Evolutionary conservation across 192 early-diverging fungal species (phyloP).

Genomic region (Coemansia erecta): DNA sequence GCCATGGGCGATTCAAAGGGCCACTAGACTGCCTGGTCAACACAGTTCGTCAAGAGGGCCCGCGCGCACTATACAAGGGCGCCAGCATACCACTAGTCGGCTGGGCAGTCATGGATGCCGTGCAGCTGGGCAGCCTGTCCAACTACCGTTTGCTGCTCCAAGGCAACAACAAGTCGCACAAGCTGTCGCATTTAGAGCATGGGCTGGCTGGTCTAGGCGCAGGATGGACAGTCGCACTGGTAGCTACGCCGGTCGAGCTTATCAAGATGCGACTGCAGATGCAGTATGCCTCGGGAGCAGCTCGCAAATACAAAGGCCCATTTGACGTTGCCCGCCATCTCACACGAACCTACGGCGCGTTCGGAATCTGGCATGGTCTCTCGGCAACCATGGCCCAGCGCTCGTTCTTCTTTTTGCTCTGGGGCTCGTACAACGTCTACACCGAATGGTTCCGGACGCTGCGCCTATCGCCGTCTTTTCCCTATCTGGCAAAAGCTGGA

Average conservation of each 20-base stretch:
- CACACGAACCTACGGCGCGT: conserved; percentile 71
- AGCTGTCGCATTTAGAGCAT: conserved; percentile 66
- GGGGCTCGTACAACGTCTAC: conserved; percentile 60
- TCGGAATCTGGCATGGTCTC: conserved; percentile 84
- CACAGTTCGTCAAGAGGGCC: conserved; percentile 68
- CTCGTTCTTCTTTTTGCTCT: conserved; percentile 71
- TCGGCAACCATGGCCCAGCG: conserved; percentile 80
- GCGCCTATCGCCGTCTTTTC: conserved; percentile 44
- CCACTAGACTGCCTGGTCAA: conserved; percentile 65
- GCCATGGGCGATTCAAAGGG: conserved; percentile 68
- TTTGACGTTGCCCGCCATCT: conserved; percentile 78
- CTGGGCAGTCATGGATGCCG: conserved; percentile 84
- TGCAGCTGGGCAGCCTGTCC: conserved; percentile 75
- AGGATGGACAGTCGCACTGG: conserved; percentile 76
- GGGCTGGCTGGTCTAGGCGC: conserved; percentile 67
- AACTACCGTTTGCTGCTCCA: conserved; percentile 75
- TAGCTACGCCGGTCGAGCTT: conserved; percentile 79
- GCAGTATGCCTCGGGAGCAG: conserved; percentile 66
- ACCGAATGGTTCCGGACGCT: conserved; percentile 41
- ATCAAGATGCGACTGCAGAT: conserved; percentile 72
- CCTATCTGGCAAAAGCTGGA: conserved; percentile 17
- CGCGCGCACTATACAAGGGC: conserved; percentile 86
- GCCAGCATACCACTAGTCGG: conserved; percentile 89
- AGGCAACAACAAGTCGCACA: conserved; percentile 57
- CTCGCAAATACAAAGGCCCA: conserved; percentile 78